phyloP scores from a whole-genome alignment of 495 filamentous ascomycete genomes.

The Penicillium waksmanii region DNA sequence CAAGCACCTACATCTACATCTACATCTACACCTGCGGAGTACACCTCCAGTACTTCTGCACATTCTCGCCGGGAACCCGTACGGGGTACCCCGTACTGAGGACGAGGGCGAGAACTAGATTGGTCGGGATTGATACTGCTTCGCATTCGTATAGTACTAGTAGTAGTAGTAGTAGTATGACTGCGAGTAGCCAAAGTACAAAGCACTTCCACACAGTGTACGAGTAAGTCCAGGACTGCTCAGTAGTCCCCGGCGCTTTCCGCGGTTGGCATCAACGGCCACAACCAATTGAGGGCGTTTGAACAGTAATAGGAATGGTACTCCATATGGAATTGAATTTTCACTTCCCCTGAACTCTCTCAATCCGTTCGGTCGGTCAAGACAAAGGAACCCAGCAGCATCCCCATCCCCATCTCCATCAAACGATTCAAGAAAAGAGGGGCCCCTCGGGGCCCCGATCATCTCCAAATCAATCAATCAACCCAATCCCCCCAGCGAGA shows the following conservation, averaged over 20 bases:
- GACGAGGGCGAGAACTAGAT: too few relatives aligned
- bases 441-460: constrained; percentile 4
- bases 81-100: too few relatives aligned
- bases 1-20: too few relatives aligned
- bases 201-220: too few relatives aligned
- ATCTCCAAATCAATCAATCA: not conserved
- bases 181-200: too few relatives aligned
- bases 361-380: constrained; percentile 5
- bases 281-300: constrained; percentile 15
- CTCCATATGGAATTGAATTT: not conserved
- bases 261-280: constrained; percentile 22
- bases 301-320: not conserved
- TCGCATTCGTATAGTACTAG: not conserved
- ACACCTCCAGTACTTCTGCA: too few relatives aligned
- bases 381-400: not conserved
- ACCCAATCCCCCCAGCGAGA: not conserved
- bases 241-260: constrained; percentile 25
- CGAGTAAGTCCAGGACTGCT: too few relatives aligned
- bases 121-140: not conserved
- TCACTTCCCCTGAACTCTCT: not conserved
- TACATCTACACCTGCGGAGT: too few relatives aligned
- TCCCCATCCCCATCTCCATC: not conserved
- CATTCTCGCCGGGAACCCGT: too few relatives aligned
- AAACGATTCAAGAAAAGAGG: not conserved
- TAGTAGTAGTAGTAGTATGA: too few relatives aligned